A percentile compares a stretch with the other conserved stretches of the same genome.
Evolutionary conservation across 2,329 filamentous ascomycete species (phyloP).

Genomic region (Aspergillus nomiae): DNA sequence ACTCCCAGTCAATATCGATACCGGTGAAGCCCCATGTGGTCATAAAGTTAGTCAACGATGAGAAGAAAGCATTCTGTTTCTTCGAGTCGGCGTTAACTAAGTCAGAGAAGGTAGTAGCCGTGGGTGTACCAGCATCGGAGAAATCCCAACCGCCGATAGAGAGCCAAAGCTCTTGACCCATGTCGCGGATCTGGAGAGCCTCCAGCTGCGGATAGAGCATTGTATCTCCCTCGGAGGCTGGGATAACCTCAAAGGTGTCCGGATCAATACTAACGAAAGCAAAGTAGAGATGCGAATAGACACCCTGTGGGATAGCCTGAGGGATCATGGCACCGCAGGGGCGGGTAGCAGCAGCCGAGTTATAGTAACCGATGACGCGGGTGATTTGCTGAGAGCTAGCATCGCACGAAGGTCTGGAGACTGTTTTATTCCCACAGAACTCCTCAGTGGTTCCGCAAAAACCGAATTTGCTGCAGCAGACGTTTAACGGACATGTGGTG

Average conservation of each 20-base stretch:
- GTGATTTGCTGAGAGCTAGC: conserved; percentile 2
- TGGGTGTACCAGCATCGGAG: conserved; percentile 5
- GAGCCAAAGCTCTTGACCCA: conserved; percentile 9
- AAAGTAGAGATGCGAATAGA: conserved; percentile 17
- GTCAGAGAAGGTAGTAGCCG: conserved; percentile 14
- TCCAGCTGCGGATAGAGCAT: conserved; percentile 1
- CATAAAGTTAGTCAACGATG: conserved; percentile 14
- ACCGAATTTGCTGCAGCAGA: conserved; percentile 25
- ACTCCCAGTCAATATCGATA: conserved; percentile 24
- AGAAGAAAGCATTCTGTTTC: conserved; percentile 14
- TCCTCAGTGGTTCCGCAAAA: conserved; percentile 10
- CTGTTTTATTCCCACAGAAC: conserved; percentile 17
- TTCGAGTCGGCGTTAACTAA: conserved; percentile 10
- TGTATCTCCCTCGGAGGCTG: not conserved
- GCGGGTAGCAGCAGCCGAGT: conserved; percentile 8
- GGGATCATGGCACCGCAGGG: conserved; percentile 11
- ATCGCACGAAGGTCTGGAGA: conserved; percentile 6
- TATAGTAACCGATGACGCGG: conserved; percentile 21
- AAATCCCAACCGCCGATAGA: conserved; percentile 13
- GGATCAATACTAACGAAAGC: conserved; percentile 13
- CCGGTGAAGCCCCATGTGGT: conserved; percentile 20
- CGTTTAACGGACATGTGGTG: conserved; percentile 27
- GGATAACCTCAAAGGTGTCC: conserved; percentile 1
- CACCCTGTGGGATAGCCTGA: conserved; percentile 12
- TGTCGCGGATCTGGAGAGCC: not conserved